phyloP scores from a whole-genome alignment of 2,329 filamentous ascomycete species.

The Exophiala xenobiotica region DNA sequence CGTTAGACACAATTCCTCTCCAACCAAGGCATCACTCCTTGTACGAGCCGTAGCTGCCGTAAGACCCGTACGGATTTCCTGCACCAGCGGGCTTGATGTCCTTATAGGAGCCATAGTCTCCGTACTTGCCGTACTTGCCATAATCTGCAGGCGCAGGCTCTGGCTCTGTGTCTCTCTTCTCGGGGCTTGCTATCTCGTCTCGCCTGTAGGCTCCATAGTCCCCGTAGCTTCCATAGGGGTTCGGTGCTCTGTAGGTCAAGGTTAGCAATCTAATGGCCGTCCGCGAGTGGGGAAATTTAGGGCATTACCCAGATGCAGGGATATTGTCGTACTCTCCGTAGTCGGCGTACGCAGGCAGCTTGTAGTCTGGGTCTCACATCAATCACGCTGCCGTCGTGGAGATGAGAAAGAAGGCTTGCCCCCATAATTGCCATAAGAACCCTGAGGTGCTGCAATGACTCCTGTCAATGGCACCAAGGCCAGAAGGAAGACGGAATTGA shows the following conservation, averaged over 20 bases:
- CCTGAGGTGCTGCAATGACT: constrained; percentile 3
- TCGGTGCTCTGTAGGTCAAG: not conserved
- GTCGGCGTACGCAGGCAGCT: not conserved
- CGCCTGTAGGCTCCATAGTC: constrained; percentile 11
- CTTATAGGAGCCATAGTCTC: constrained; percentile 1
- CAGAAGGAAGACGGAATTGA: not conserved
- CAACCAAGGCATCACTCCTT: too few species aligned
- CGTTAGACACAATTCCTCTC: too few species aligned
- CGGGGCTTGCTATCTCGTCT: constrained; percentile 5
- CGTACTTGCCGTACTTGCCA: constrained; percentile 22
- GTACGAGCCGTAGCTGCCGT: not conserved
- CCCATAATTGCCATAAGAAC: not conserved
- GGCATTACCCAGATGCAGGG: not conserved
- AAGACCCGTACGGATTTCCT: not conserved
- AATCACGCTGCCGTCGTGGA: not conserved
- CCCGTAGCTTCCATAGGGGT: constrained; percentile 21
- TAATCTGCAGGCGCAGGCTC: constrained; percentile 20
- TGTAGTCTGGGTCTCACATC: not conserved
- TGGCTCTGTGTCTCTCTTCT: constrained; percentile 12
- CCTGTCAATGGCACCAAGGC: not conserved
- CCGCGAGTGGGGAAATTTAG: not conserved
- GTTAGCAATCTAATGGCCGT: not conserved
- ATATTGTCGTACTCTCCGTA: not conserved
- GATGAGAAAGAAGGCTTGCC: not conserved
- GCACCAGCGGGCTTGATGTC: not conserved